Base-by-base conservation (phyloP, 1,284 basidiomycete species). In the Taiwanofungus camphoratus region DNA sequence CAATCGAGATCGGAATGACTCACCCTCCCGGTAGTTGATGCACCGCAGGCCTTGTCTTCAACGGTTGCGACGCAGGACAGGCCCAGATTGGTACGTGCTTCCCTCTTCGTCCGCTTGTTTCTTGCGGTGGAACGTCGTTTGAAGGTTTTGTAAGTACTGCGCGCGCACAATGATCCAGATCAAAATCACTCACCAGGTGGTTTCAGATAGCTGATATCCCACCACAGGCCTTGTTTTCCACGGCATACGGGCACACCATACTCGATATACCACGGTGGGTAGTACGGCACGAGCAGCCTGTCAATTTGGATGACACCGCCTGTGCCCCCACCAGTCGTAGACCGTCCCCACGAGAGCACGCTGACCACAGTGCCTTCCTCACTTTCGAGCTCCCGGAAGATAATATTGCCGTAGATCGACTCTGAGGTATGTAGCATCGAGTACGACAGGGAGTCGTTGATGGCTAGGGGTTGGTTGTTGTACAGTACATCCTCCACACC, bases 241-340 rank as follows among this genome's bases (percentile, higher is more conserved):
- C n/a, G n/a, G n/a, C n/a, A n/a, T n/a, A n/a, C n/a, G n/a, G 87
- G 86, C 4, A 70, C 68, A 34, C 85, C 82, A 53, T 82, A 88
- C 52, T 76, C 70, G 40, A 75, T 64, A 75, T 82, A 89, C 87
- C 86, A 90, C 12, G 81, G 73, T 0, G 95, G 92, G 49, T 83
- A 69, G 61, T 94, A 99, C 15, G 95, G 95, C 27, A 82, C 57
- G 32, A 98, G 68, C 7, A 97, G 73, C 19, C 75, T 71, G 66
- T 97, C 90, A 50, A 99, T 85, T 62, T 87, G 77, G 44, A 98
- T 75, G 20, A 98, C 90, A 3, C 96, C 95, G 2, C 93, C 92
- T 5, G 69, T 71, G 37, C 80, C 79, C 18, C 71, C 69, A 9
- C 74, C 75, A 3, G 75, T 78, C 23, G 87, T 91, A 9, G 88